Evolutionary conservation across 345 rosid genomes (phyloP), one percentile per base, ranked within the genome.

Genomic region (Eutrema heterophyllum): DNA sequence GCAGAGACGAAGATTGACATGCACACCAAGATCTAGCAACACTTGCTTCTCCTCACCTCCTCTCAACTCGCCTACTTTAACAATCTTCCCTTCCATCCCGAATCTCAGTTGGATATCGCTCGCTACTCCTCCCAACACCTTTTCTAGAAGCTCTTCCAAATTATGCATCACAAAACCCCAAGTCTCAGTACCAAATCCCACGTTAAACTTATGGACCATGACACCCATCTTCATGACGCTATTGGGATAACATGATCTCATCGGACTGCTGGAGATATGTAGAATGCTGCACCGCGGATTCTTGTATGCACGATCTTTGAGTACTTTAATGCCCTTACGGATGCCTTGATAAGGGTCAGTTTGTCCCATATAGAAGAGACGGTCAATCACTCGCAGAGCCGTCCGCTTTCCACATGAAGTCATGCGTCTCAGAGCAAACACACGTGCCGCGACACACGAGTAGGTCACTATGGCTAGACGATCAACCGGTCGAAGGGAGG

Each of bases 391-490:
- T 73, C 86, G 90, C 38, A 92, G 58, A 35, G 96, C 97, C 0
- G 85, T 79, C 18, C 89, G 82, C 76, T 88, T 92, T 7, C 97
- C 97, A 18, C 79, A 83, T 53, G 90, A 83, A 52, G 96, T 88
- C 97, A 92, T 92, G 50, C 97, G 87, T 80, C 86, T 86, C 49
- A 89, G 84, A 10, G 97, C 89, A 67, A 89, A 91, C 67, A 87
- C 88, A 7, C 96, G 89, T 50, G 90, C 83, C 10, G 93, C 91
- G 26, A 90, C 85, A 45, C 96, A 87, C 59, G 69, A 86, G 82
- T 86, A 83, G n/a, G 96, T 87, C 30, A 92, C 97, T 27, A 92
- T 84, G 61, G 97, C 82, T 66, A 92, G 69, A 73, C 97, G 91
- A 49, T 92, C 96, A 43, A 81, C 78, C 0, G 96, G 82, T 46